Percentiles rank a stretch among this genome's conserved stretches.
phyloP scores from a whole-genome alignment of 2,329 filamentous ascomycete species.

The Didymellaceae sp. region DNA sequence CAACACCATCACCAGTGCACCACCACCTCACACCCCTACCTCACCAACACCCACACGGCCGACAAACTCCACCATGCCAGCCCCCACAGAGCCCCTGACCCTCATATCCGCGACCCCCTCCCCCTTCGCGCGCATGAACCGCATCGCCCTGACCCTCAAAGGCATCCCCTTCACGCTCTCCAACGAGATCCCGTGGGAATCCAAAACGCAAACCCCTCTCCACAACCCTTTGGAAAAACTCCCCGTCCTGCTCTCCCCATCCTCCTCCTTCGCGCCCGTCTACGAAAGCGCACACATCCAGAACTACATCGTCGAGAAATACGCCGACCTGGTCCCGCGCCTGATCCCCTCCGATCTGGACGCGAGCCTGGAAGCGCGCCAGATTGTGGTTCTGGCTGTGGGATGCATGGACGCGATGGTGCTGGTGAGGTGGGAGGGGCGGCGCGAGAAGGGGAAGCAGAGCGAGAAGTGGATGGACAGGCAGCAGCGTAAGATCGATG shows the following conservation, averaged over 20 bases:
- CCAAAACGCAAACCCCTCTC: constrained; percentile 46
- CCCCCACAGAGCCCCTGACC: constrained; percentile 10
- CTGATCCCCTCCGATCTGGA: constrained; percentile 20
- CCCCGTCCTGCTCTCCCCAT: constrained; percentile 49
- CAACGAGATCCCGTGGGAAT: constrained; percentile 54
- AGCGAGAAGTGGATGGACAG: constrained; percentile 19
- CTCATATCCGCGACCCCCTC: constrained; percentile 46
- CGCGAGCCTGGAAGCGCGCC: constrained; percentile 15
- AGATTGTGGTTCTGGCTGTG: constrained; percentile 23
- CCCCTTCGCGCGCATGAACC: constrained; percentile 52
- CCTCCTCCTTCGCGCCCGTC: constrained; percentile 37
- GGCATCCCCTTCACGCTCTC: constrained; percentile 49
- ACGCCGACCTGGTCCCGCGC: constrained; percentile 15
- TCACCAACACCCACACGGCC: too few species aligned
- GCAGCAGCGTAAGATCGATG: constrained; percentile 23
- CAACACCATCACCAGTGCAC: too few species aligned
- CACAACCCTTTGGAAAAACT: constrained; percentile 53
- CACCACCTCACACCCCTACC: too few species aligned
- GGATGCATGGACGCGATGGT: constrained; percentile 27
- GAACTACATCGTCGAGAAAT: constrained; percentile 25
- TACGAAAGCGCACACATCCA: constrained; percentile 28
- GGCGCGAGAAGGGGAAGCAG: constrained; percentile 12
- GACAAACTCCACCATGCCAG: constrained; percentile 6
- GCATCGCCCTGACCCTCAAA: constrained; percentile 51
- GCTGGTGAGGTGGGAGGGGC: constrained; percentile 18